phyloP scores from a whole-genome alignment of 2,329 filamentous ascomycete genomes.

The Berkeleyomyces basicola region DNA sequence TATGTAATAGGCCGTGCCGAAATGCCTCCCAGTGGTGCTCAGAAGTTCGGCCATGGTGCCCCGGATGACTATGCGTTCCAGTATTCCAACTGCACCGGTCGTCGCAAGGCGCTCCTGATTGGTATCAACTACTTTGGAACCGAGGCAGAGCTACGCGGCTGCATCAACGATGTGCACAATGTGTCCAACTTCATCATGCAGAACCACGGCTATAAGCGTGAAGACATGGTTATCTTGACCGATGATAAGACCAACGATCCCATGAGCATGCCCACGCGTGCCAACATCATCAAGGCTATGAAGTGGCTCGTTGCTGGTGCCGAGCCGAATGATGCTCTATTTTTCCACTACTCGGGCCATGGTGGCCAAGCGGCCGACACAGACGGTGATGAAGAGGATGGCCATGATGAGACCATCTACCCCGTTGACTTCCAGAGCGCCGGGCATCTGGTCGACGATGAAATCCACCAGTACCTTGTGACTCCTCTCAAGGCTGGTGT shows the following conservation, averaged over 20 bases:
- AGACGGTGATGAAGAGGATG: slow-evolving; percentile 63
- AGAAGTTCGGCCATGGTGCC: slow-evolving; percentile 51
- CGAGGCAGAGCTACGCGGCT: slow-evolving; percentile 53
- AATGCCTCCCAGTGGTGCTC: slow-evolving; percentile 31
- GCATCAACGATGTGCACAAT: slow-evolving; percentile 70
- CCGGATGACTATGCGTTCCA: slow-evolving; percentile 55
- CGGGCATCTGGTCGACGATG: slow-evolving; percentile 64
- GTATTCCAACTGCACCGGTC: slow-evolving; percentile 59
- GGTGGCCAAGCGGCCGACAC: slow-evolving; percentile 58
- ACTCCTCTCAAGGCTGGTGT: slow-evolving; percentile 64
- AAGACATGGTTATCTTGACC: slow-evolving; percentile 67
- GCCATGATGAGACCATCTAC: slow-evolving; percentile 64
- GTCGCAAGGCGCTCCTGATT: slow-evolving; percentile 57
- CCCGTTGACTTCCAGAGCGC: slow-evolving; percentile 53
- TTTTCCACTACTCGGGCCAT: slow-evolving; percentile 64
- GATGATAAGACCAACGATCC: slow-evolving; percentile 57
- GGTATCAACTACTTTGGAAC: slow-evolving; percentile 71
- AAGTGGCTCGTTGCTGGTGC: slow-evolving; percentile 58
- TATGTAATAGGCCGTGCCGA: slow-evolving; percentile 6
- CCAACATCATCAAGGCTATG: slow-evolving; percentile 60
- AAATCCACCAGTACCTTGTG: slow-evolving; percentile 67
- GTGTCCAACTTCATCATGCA: slow-evolving; percentile 54
- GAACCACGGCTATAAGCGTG: slow-evolving; percentile 52
- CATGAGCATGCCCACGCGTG: slow-evolving; percentile 56
- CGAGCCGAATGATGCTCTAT: slow-evolving; percentile 57